Base-by-base conservation (phyloP, 2,329 filamentous ascomycete species). In the Tolypocladium guangdongense region DNA sequence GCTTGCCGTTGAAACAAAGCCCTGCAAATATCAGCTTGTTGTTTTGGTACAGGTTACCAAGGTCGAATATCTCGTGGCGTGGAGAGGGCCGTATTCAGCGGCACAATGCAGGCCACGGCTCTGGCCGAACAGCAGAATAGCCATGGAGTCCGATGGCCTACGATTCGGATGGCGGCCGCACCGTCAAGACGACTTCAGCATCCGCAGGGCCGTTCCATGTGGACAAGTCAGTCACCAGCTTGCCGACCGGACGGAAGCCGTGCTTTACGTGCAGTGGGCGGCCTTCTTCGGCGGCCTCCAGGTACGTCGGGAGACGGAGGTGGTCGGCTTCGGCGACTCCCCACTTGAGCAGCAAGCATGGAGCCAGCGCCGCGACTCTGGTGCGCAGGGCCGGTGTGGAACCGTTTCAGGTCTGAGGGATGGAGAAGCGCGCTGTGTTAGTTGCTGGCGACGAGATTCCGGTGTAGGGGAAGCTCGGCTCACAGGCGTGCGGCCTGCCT, bases 321-420 rank as follows among this genome's bases (percentile, higher is more conserved):
- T 63, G 55, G 49, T 71, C 68, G 18, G 71, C 68, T 56, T 72
- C 64, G 10, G 63, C 62, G n/a, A 64, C 60, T 3, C 65, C 65
- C 63, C 65, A 69, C 33, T 62, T 54, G 47, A 74, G 52, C 54
- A 72, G 57, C 58, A 70, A 72, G 57, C 58, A 70, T 56, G 22
- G 60, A 59, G 2, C 61, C 70, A 14, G 66, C 66, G 6, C 71
- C 71, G 7, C 66, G 65, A 47, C 63, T 62, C 48, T 71, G 69
- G 52, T 71, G 67, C 16, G 64, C 63, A 1, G 69, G 64, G 47
- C 70, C 62, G 2, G 70, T 73, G 43, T 71, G 67, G 36, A 73
- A 61, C 1, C 69, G 61, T 48, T 69, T 68, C 3, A 73, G 57
- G 52, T 71, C 70, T 71, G 38, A n/a, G 14, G 10, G 2, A 12